Base-by-base conservation (phyloP, 768 basidiomycete species). In the Kwoniella heveanensis region DNA sequence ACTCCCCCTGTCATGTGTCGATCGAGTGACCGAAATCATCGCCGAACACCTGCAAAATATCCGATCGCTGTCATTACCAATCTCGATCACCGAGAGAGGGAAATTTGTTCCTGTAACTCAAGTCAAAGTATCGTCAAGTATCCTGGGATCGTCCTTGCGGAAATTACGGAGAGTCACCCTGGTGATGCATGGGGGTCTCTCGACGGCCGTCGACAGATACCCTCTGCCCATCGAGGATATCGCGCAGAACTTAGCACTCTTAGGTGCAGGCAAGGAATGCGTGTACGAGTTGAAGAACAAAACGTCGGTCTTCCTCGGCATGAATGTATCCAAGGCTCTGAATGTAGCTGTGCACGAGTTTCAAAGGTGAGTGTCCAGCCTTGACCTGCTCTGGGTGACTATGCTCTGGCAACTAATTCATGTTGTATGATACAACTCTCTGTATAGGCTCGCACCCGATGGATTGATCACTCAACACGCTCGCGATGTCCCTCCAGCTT, bases 201-300 rank as follows among this genome's bases (percentile, higher is more conserved):
- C 2, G 30, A 21, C 22, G 15, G 13, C 5, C 12, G 37, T 17
- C 27, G 56, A 48, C 26, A 1, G 61, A 22, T 62, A 55, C 37
- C 39, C 54, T 19, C 56, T 62, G 19, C 61, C 61, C 7, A 21
- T 56, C 2, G 61, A 62, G 21, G 53, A 48, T 15, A 44, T 62
- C 10, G 61, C 61, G 52, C 21, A 46, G 9, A 62, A 48, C 47
- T 44, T 62, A 24, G 61, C 60, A n/a, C 15, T 19, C 5, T 30
- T 54, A 17, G 24, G 24, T 25, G 61, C 36, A 12, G 22, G n/a
- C 12, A 32, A 55, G 22, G 26, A 22, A 9, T 62, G 61, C 22
- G 52, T 4, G 24, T 62, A 55, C 24, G 54, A 54, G 22, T 19
- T 62, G 21, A 55, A 48, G 27, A 62, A 62, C 47, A 62, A 39